These are phyloP conservation scores for Neopestalotiopsis rosae DNA, from an alignment of 2,329 filamentous ascomycete species.

Conservation along the genomic window DNA sequence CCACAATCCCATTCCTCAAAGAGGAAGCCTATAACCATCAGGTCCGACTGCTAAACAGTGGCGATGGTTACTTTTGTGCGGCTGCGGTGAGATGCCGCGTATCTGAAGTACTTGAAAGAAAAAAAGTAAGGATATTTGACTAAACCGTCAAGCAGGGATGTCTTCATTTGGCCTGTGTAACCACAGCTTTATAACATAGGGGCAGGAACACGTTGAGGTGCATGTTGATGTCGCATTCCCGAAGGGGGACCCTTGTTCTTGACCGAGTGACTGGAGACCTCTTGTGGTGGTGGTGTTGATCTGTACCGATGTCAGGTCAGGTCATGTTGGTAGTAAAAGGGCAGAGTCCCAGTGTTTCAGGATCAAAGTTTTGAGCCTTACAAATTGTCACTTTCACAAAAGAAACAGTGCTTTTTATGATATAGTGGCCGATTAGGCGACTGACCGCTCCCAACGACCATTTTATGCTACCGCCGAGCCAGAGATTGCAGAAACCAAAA, in stretches of 20 bases:
- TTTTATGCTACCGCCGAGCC: background rate
- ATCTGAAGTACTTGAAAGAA: background rate
- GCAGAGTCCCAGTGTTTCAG: background rate
- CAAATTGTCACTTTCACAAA: background rate
- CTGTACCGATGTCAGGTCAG: background rate
- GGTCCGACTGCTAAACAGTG: background rate
- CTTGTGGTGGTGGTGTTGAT: background rate
- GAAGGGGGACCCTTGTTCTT: background rate
- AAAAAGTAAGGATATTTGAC: background rate
- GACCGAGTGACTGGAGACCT: slow-evolving; percentile 15
- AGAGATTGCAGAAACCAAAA: background rate
- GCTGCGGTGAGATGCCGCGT: background rate
- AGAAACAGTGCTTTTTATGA: background rate
- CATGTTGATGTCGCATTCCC: slow-evolving; percentile 2
- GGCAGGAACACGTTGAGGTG: slow-evolving; percentile 14
- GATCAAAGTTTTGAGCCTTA: background rate
- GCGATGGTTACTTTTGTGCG: background rate
- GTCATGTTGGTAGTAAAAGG: background rate
- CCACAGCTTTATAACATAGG: slow-evolving; percentile 5
- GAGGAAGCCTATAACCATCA: background rate
- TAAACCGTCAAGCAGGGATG: background rate
- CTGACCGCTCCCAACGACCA: background rate
- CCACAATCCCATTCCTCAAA: background rate
- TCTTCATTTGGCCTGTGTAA: background rate
- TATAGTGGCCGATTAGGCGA: background rate